These are phyloP conservation scores for Solanum chacoense DNA, from an alignment of 305 asterid genomes.

Conservation along the genomic window DNA sequence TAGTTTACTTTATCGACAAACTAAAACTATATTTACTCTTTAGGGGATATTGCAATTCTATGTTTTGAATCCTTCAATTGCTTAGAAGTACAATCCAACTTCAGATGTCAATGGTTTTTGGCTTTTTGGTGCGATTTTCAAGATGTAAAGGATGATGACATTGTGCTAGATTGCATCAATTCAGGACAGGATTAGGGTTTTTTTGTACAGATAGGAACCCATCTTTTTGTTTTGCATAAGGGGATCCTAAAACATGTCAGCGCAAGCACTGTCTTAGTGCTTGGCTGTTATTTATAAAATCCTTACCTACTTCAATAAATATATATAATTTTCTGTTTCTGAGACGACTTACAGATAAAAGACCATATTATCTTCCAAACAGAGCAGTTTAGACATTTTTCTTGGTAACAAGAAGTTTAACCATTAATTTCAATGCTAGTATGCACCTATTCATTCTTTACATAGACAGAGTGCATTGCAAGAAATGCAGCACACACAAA, in stretches of 20 bases:
- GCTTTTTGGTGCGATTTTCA: neutral
- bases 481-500: neutral
- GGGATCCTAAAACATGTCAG: neutral
- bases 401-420: neutral
- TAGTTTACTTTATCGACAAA: neutral
- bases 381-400: neutral
- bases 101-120: neutral
- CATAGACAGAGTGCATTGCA: neutral
- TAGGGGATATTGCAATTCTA: neutral
- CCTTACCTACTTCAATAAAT: neutral
- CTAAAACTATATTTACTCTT: neutral
- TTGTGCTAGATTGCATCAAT: neutral
- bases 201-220: neutral
- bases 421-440: neutral
- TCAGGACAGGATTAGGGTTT: neutral
- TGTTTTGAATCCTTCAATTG: neutral
- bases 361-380: neutral
- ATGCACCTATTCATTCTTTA: neutral
- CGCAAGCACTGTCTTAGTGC: neutral
- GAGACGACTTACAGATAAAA: neutral
- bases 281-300: neutral
- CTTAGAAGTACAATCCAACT: neutral
- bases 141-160: neutral
- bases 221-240: neutral
- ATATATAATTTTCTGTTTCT: neutral